Evolutionary conservation across 495 filamentous ascomycete genomes (phyloP).

Genomic region (Saxispiralis lemnorum): DNA sequence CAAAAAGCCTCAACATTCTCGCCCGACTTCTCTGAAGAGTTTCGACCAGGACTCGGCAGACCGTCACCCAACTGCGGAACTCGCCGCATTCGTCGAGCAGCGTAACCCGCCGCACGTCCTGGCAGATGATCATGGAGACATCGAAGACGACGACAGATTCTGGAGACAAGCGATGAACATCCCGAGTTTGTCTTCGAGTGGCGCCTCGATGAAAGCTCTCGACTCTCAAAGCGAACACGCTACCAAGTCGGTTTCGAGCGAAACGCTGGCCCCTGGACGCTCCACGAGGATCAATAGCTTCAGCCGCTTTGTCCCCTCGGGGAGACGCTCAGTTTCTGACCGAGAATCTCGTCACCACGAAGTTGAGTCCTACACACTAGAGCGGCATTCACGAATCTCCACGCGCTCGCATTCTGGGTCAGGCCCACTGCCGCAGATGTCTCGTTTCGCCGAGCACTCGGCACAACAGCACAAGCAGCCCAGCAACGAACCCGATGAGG

Average conservation of each 20-base stretch:
- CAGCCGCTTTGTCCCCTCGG: too few species aligned
- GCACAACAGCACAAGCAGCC: not conserved
- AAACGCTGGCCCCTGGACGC: not conserved
- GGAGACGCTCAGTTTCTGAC: too few species aligned
- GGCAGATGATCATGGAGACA: not conserved
- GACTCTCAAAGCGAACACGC: constrained; percentile 6
- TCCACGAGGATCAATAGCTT: not conserved
- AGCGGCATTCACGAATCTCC: not conserved
- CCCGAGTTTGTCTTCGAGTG: constrained; percentile 1
- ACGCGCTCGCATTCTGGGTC: constrained; percentile 1
- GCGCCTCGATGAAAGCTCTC: constrained; percentile 5
- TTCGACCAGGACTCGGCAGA: not conserved
- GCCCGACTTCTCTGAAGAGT: too few species aligned
- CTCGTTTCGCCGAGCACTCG: constrained; percentile 1
- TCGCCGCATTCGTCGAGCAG: not conserved
- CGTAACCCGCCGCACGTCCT: not conserved
- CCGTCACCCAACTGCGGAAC: not conserved
- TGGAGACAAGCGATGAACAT: constrained; percentile 8
- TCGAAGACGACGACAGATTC: constrained; percentile 3
- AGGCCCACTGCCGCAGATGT: constrained; percentile 3
- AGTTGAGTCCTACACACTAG: not conserved
- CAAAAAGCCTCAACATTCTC: too few species aligned
- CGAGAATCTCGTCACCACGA: too few species aligned
- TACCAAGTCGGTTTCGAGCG: not conserved
- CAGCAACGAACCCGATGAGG: not conserved